These are phyloP conservation scores for Phlyctochytrium bullatum DNA, from an alignment of 192 early-diverging fungal species.

Conservation along the genomic window DNA sequence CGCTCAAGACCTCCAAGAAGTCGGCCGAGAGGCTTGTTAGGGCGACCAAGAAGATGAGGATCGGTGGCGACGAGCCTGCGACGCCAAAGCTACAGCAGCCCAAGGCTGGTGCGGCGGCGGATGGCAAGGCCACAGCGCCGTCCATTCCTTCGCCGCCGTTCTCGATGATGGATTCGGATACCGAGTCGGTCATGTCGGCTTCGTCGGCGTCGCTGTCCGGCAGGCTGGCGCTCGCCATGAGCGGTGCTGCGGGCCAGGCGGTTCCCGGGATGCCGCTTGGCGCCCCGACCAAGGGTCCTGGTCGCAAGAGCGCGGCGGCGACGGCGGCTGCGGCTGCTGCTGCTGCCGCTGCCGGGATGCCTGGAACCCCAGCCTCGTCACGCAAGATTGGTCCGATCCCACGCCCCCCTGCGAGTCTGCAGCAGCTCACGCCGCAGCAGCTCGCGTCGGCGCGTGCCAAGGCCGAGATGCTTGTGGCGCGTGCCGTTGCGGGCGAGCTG, in stretches of 20 bases:
- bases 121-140: not conserved
- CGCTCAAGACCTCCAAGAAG: no score
- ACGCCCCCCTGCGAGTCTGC: not conserved
- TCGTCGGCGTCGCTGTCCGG: not conserved
- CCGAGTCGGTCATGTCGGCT: not conserved
- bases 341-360: constrained; percentile 4
- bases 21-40: not conserved
- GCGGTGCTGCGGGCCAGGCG: not conserved
- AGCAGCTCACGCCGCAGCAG: not conserved
- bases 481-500: not conserved
- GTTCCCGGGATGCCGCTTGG: not conserved
- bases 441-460: not conserved
- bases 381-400: not conserved
- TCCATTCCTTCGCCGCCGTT: not conserved
- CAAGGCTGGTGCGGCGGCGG: not conserved
- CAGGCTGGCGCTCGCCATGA: not conserved
- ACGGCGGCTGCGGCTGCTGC: not conserved
- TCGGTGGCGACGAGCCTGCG: no score
- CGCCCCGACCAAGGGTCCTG: not conserved
- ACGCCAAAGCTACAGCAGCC: no score
- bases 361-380: not conserved
- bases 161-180: not conserved
- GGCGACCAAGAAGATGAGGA: constrained; percentile 1
- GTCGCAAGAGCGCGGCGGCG: not conserved
- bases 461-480: not conserved